A percentile compares a stretch with the other conserved stretches of the same genome.
Evolutionary conservation across 108 stramenopile species (phyloP).

Genomic region (Mayamaea pseudoterrestris): DNA sequence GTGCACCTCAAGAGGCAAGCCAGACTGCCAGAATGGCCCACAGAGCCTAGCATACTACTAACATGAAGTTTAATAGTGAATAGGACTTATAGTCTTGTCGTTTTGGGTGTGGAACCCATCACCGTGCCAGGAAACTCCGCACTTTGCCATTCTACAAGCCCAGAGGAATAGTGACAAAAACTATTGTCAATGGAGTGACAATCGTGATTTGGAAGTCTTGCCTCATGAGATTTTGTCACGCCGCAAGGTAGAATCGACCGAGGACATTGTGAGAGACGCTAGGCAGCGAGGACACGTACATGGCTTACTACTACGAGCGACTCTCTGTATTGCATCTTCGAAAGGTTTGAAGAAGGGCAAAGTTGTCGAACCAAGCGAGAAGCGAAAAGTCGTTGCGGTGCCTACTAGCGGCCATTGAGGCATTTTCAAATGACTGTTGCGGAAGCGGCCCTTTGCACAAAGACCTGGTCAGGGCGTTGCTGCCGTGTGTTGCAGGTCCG

Average conservation of each 20-base stretch:
- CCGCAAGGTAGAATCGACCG: conserved; percentile 8
- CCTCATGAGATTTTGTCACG: conserved; percentile 25
- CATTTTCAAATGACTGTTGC: not conserved
- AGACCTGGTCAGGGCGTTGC: conserved; percentile 15
- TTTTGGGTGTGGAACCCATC: too few species aligned
- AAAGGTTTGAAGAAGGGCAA: conserved; percentile 78
- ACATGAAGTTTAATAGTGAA: too few species aligned
- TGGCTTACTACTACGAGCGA: conserved; percentile 46
- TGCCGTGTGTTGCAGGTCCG: conserved; percentile 25
- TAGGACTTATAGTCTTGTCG: too few species aligned
- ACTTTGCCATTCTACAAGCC: too few species aligned
- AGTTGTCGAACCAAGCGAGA: too few species aligned
- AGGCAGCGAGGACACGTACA: conserved; percentile 44
- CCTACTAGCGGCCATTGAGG: conserved; percentile 16
- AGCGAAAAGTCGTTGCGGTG: conserved; percentile 38
- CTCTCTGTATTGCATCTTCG: conserved; percentile 33
- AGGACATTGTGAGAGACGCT: conserved; percentile 24
- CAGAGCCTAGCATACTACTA: too few species aligned
- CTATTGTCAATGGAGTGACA: too few species aligned
- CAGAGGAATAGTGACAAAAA: too few species aligned
- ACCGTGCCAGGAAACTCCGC: too few species aligned
- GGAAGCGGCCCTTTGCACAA: not conserved
- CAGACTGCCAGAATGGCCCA: too few species aligned
- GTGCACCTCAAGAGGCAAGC: too few species aligned
- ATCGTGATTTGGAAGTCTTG: conserved; percentile 52